Evolutionary conservation across 2,329 filamentous ascomycete genomes (phyloP).

Genomic region (Ophiostoma sp.): DNA sequence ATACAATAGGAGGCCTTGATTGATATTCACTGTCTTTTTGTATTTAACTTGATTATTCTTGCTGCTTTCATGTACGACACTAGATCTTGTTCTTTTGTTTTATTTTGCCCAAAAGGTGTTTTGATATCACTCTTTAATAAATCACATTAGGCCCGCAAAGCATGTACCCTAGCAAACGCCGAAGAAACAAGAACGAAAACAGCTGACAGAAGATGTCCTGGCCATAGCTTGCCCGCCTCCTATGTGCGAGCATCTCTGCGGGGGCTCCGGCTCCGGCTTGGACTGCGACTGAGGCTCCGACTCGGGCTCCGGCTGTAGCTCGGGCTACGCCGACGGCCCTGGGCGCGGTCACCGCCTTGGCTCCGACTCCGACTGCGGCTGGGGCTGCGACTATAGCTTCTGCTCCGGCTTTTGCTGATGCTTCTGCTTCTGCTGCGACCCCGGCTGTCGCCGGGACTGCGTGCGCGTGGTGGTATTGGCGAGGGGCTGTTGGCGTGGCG

Average conservation of each 20-base stretch:
- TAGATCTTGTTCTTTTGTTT: not conserved
- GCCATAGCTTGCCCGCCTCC: not conserved
- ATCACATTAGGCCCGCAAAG: no score
- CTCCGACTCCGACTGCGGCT: slow-evolving; percentile 16
- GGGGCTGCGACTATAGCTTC: slow-evolving; percentile 9
- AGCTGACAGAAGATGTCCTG: no score
- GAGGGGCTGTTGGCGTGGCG: no score
- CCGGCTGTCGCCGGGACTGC: slow-evolving; percentile 1
- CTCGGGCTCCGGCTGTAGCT: slow-evolving; percentile 11
- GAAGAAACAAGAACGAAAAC: no score
- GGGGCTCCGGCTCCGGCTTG: slow-evolving; percentile 11
- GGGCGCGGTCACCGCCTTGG: not conserved
- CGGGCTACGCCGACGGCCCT: not conserved
- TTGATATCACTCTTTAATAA: no score
- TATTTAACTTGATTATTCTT: not conserved
- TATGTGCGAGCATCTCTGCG: not conserved
- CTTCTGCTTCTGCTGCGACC: slow-evolving; percentile 3
- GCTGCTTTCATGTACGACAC: no score
- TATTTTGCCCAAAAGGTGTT: no score
- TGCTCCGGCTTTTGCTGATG: slow-evolving; percentile 9
- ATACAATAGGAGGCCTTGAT: not conserved
- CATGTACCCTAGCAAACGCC: no score
- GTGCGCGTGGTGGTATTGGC: no score
- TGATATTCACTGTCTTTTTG: not conserved
- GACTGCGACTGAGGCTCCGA: slow-evolving; percentile 15